Evolutionary conservation across 108 stramenopile genomes (phyloP).

Genomic region (Aurantiochytrium sp.): DNA sequence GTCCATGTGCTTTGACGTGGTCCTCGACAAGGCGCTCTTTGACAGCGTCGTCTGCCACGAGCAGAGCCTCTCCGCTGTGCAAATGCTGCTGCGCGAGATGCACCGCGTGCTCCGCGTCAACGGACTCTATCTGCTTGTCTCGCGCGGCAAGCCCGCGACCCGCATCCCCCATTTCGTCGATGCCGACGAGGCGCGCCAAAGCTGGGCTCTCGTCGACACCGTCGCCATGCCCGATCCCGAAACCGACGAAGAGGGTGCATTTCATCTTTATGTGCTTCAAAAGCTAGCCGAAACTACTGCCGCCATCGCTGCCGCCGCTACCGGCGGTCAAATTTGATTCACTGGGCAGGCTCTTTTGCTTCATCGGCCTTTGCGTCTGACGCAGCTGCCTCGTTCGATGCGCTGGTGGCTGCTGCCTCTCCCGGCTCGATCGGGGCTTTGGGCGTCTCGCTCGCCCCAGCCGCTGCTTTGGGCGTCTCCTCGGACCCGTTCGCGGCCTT

Average conservation of each 20-base stretch:
- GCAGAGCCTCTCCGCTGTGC: neutral
- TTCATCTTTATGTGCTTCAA: neutral
- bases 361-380: no score
- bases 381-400: no score
- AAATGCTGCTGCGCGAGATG: neutral
- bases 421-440: no score
- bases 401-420: no score
- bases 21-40: conserved; percentile 26
- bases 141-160: neutral
- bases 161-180: neutral
- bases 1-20: neutral
- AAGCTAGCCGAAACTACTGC: neutral
- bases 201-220: neutral
- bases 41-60: neutral
- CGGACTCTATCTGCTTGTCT: neutral
- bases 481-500: no score
- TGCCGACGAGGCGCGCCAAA: neutral
- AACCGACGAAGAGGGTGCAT: neutral
- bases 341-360: no score
- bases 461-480: no score
- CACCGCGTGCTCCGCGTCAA: neutral
- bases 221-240: neutral
- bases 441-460: no score
- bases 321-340: no score
- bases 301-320: neutral